Percentiles rank a stretch among this genome's conserved stretches.
Conservation (phyloP, 2,329 filamentous ascomycete genomes). For the Aspergillus pseudoviridinutans region DNA sequence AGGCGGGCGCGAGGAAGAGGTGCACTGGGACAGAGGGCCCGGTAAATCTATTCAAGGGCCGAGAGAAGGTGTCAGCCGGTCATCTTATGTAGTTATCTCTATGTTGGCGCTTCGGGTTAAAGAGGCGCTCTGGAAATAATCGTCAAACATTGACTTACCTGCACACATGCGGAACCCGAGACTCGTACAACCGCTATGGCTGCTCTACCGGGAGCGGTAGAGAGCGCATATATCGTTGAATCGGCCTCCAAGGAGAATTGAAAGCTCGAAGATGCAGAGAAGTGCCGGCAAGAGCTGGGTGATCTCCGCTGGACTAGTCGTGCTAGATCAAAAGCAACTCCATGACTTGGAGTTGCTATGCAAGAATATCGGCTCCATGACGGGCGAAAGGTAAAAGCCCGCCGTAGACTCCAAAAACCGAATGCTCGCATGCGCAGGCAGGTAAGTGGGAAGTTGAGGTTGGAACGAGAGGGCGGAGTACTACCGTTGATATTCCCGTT, state of each 20-base stretch:
- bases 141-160: slow-evolving; percentile 46
- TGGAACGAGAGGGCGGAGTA: background rate
- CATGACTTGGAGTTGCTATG: slow-evolving; percentile 3
- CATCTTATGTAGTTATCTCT: no score
- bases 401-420: slow-evolving; percentile 17
- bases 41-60: slow-evolving; percentile 55
- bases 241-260: slow-evolving; percentile 25
- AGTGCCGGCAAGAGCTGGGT: slow-evolving; percentile 12
- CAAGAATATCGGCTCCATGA: slow-evolving; percentile 15
- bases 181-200: slow-evolving; percentile 88
- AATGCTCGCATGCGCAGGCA: slow-evolving; percentile 30
- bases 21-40: slow-evolving; percentile 56
- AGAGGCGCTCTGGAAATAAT: background rate
- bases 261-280: slow-evolving; percentile 17
- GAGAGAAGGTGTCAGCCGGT: background rate
- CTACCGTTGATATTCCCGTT: background rate
- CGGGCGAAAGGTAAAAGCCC: slow-evolving; percentile 24
- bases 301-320: slow-evolving; percentile 1
- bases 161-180: slow-evolving; percentile 71
- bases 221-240: slow-evolving; percentile 84
- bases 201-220: slow-evolving; percentile 77
- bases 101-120: no score
- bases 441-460: background rate
- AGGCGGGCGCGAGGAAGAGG: slow-evolving; percentile 55
- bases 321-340: slow-evolving; percentile 7